Base-by-base conservation (phyloP, 129 eudicot species). In the Chrysanthemum seticuspe region DNA sequence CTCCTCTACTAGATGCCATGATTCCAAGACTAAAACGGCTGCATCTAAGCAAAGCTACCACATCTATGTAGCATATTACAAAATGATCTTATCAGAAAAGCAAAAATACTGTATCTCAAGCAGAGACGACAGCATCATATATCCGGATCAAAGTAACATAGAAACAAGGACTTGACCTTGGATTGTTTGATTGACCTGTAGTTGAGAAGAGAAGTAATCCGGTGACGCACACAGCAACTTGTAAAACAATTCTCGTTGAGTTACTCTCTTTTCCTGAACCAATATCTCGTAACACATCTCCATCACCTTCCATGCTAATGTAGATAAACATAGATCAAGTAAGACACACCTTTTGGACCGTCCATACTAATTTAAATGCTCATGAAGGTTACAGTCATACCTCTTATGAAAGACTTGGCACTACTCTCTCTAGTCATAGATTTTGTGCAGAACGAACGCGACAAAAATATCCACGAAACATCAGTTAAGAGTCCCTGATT, bases 1-100 rank as follows among this genome's bases (percentile, higher is more conserved):
- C 85, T 49, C 99, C 99, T 85, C 99, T 95, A 74, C 94, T 86
- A 25, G 99, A 86, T 72, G 99, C 99, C 96, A 95, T 95, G 83
- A 95, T 83, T 47, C 99, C 99, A 68, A 95, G 97, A 78, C 96
- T 95, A 70, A 74, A 86, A 13, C 99, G 86, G 81, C 96, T 95
- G 87, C 97, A 95, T 15, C 89, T 84, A 71, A 95, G 94, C 87
- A 95, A 78, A 31, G 96, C 96, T 73, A 95, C 99, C 76, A 90
- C 89, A 79, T 95, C 99, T 95, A 76, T 65, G 66, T 71, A 40
- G 72, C 80, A 79, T 52, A 29, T 15, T 53, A 53, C 10, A 40
- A 57, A 72, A 49, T 16, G 9, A 1, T 31, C 44, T 34, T 36
- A 78, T 78, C 44, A 77, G 60, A 40, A 44, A 31, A 74, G 18